phyloP scores from a whole-genome alignment of 192 early-diverging fungal genomes.

The Entomortierella beljakovae region DNA sequence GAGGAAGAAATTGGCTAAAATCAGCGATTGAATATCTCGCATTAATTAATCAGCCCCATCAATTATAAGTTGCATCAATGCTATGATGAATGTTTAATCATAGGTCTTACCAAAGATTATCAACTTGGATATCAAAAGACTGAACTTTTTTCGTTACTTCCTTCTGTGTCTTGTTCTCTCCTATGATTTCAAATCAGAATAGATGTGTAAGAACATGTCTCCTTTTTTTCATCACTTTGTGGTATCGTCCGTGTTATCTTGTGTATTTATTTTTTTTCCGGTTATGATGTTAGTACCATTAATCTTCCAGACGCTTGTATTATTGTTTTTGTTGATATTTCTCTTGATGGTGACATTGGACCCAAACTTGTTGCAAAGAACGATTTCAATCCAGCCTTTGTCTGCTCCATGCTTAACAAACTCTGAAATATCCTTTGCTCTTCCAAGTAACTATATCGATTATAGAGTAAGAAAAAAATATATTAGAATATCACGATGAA shows the following conservation, averaged over 20 bases:
- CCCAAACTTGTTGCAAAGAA: constrained; percentile 69
- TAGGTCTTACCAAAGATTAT: constrained; percentile 87
- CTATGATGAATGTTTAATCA: neutral
- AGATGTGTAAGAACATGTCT: neutral
- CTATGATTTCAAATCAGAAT: constrained; percentile 42
- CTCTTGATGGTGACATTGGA: constrained; percentile 69
- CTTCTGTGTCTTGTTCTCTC: constrained; percentile 65
- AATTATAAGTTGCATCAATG: too few species aligned
- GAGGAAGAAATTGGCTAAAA: constrained; percentile 93
- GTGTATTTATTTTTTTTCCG: neutral
- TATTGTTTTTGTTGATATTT: constrained; percentile 70
- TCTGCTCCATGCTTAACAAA: constrained; percentile 93
- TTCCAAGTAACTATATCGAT: neutral
- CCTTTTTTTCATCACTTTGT: neutral
- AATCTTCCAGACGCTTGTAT: constrained; percentile 81
- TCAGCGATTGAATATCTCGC: neutral
- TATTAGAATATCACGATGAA: neutral
- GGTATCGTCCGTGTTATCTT: neutral
- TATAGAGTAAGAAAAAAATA: neutral
- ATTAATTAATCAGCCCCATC: neutral
- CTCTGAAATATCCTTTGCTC: constrained; percentile 68
- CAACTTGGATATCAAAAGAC: constrained; percentile 88
- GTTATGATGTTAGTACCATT: too few species aligned
- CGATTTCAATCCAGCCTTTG: constrained; percentile 86
- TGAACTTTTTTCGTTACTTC: constrained; percentile 74